Conservation (phyloP, 2,329 filamentous ascomycete species). For the Ilyonectria robusta region DNA sequence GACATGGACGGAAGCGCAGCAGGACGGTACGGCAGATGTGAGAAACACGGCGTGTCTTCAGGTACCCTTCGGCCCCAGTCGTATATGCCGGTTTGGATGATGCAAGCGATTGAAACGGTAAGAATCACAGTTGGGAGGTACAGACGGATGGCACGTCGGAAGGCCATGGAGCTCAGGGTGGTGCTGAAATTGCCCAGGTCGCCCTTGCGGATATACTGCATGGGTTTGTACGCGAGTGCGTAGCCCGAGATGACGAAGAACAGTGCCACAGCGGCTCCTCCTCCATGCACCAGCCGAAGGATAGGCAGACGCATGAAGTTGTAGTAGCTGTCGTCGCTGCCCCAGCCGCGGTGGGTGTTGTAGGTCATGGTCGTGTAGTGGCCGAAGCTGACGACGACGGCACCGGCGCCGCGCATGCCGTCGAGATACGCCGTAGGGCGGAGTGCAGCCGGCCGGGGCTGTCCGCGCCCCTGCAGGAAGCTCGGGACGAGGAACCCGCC, state of each 20-base stretch:
- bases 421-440: slow-evolving; percentile 70
- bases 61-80: slow-evolving; percentile 63
- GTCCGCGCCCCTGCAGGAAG: slow-evolving; percentile 62
- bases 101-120: slow-evolving; percentile 61
- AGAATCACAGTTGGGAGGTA: slow-evolving; percentile 66
- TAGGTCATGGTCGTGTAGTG: slow-evolving; percentile 69
- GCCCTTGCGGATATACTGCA: slow-evolving; percentile 59
- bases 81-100: slow-evolving; percentile 62
- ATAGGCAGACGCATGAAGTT: slow-evolving; percentile 67
- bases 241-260: slow-evolving; percentile 76
- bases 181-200: slow-evolving; percentile 56
- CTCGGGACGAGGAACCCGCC: slow-evolving; percentile 64
- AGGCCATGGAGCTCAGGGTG: slow-evolving; percentile 64
- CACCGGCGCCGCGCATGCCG: slow-evolving; percentile 69
- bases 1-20: slow-evolving; percentile 36
- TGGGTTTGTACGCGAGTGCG: slow-evolving; percentile 67
- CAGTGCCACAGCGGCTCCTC: slow-evolving; percentile 69
- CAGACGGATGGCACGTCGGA: slow-evolving; percentile 67
- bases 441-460: slow-evolving; percentile 57
- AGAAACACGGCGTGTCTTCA: slow-evolving; percentile 57
- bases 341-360: slow-evolving; percentile 65
- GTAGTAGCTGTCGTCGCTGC: slow-evolving; percentile 59
- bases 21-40: slow-evolving; percentile 58
- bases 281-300: slow-evolving; percentile 67
- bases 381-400: slow-evolving; percentile 69